Evolutionary conservation across 371 early-diverging fungal genomes (phyloP).

Genomic region (Mortierella sp.): DNA sequence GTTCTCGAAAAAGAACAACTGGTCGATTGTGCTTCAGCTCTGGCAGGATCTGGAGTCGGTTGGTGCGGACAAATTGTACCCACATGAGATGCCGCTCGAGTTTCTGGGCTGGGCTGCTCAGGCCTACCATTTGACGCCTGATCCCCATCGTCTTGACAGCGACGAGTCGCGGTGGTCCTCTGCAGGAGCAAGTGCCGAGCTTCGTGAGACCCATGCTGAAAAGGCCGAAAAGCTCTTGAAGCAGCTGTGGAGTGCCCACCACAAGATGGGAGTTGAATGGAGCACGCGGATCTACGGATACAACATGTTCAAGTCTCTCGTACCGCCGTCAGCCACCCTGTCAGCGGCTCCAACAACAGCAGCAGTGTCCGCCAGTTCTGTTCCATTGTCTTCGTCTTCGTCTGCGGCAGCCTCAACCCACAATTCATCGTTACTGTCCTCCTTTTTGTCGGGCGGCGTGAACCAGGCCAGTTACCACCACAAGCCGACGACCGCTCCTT

Average conservation of each 20-base stretch:
- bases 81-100: constrained; percentile 45
- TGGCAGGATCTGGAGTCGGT: constrained; percentile 48
- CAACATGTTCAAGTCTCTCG: constrained; percentile 35
- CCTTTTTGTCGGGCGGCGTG: constrained; percentile 6
- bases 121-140: constrained; percentile 32
- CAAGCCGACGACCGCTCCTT: background rate
- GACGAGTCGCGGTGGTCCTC: background rate
- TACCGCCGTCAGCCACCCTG: background rate
- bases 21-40: constrained; percentile 44
- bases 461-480: constrained; percentile 14
- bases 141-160: background rate
- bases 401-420: background rate
- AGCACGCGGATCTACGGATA: constrained; percentile 45
- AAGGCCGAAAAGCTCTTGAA: constrained; percentile 30
- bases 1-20: constrained; percentile 41
- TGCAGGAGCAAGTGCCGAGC: background rate
- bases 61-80: constrained; percentile 38
- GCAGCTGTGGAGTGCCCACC: constrained; percentile 35
- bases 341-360: background rate
- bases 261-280: constrained; percentile 33
- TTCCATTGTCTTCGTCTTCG: background rate
- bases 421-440: constrained; percentile 7
- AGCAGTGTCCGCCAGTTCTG: background rate
- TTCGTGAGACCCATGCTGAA: constrained; percentile 16
- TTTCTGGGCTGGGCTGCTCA: constrained; percentile 44